Conservation (phyloP, 148 eudicot species). For the Hydrangea macrophylla region DNA sequence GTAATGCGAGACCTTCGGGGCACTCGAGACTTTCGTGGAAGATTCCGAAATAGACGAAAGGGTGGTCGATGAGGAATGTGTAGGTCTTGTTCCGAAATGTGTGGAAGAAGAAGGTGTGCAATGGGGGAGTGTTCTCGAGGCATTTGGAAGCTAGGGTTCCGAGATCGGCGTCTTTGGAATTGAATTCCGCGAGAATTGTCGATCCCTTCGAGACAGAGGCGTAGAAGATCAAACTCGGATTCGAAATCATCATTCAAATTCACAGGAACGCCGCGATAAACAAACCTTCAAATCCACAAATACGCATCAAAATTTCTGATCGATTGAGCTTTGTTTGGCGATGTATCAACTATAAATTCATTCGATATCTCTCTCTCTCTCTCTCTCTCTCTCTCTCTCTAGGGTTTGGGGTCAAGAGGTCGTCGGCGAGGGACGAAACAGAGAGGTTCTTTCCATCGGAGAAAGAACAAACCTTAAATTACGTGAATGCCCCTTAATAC, state of each 20-base stretch:
- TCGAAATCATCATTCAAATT: slow-evolving; percentile 39
- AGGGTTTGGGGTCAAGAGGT: too few species aligned
- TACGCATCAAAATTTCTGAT: too few species aligned
- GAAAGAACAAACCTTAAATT: too few species aligned
- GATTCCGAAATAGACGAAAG: slow-evolving; percentile 62
- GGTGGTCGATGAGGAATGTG: slow-evolving; percentile 52
- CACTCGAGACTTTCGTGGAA: slow-evolving; percentile 41
- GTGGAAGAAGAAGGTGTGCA: slow-evolving; percentile 61
- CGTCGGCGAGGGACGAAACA: too few species aligned
- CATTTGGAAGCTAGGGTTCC: slow-evolving; percentile 55
- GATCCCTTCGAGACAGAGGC: slow-evolving; percentile 60
- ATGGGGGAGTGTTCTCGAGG: slow-evolving; percentile 56
- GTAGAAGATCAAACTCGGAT: slow-evolving; percentile 55
- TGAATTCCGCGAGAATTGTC: slow-evolving; percentile 68
- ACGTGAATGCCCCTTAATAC: too few species aligned
- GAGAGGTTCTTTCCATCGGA: too few species aligned
- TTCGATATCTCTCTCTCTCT: too few species aligned
- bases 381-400: too few species aligned
- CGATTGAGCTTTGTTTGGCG: too few species aligned
- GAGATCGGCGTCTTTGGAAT: slow-evolving; percentile 48
- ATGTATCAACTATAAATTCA: too few species aligned
- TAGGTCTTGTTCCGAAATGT: slow-evolving; percentile 39
- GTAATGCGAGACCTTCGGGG: slow-evolving; percentile 38
- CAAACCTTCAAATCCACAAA: too few species aligned
- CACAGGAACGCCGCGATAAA: too few species aligned